Evolutionary conservation across 139 green algal genomes (phyloP).

Genomic region (Dunaliella primolecta): DNA sequence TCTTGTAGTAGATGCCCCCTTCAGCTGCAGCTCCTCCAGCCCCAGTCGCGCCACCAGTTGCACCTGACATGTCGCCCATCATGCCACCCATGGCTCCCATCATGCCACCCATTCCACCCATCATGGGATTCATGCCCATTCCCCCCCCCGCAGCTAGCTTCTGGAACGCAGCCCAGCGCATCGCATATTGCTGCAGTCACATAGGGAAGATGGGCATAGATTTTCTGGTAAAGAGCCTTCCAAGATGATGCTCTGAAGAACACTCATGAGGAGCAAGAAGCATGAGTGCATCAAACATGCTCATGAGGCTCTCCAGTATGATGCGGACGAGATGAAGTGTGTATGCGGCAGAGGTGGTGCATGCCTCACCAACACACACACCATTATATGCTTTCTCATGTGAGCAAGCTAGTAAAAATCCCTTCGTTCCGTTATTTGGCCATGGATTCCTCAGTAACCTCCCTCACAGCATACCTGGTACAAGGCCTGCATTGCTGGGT

Average conservation of each 20-base stretch:
- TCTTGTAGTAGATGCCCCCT: constrained; percentile 37
- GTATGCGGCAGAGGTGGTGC: background rate
- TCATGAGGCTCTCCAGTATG: no score
- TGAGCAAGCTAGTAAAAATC: background rate
- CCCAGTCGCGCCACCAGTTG: constrained; percentile 2
- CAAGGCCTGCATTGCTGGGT: constrained; percentile 13
- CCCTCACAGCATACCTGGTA: constrained; percentile 15
- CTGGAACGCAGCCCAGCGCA: constrained; percentile 37
- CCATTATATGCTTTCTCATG: background rate
- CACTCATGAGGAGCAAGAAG: no score
- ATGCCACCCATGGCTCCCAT: background rate
- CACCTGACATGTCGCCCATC: background rate
- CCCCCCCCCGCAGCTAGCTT: constrained; percentile 16
- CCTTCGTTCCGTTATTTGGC: no score
- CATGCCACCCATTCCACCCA: background rate
- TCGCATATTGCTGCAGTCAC: constrained; percentile 36
- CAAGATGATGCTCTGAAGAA: no score
- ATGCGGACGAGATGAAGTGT: no score
- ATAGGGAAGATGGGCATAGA: no score
- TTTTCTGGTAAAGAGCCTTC: no score
- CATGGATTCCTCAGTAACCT: background rate
- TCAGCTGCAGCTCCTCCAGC: background rate
- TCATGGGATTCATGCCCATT: background rate
- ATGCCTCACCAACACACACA: constrained; percentile 7
- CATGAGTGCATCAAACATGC: no score